Conservation (phyloP, 2,329 filamentous ascomycete genomes). For the Sporothrix brasiliensis region DNA sequence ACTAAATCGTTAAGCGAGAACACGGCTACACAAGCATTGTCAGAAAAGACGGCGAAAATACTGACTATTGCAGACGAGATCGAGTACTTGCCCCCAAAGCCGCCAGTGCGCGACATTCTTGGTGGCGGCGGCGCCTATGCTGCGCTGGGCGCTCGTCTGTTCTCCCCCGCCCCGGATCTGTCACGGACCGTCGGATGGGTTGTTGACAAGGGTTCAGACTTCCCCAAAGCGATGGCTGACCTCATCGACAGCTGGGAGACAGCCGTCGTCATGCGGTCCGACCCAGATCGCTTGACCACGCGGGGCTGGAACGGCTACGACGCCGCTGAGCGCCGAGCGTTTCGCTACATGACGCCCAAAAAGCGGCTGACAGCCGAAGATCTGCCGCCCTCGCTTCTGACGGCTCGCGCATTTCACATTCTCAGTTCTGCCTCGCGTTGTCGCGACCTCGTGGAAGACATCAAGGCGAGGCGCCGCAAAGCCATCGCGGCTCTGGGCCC, state of each 20-base stretch:
- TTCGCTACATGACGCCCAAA: constrained; percentile 88
- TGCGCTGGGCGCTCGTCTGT: constrained; percentile 83
- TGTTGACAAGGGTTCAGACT: constrained; percentile 86
- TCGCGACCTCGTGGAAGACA: constrained; percentile 72
- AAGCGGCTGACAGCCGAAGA: constrained; percentile 74
- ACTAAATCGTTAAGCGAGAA: background rate
- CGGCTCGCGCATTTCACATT: constrained; percentile 79
- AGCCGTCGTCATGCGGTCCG: constrained; percentile 67
- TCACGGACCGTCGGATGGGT: constrained; percentile 82
- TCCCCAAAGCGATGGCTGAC: constrained; percentile 66
- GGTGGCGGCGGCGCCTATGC: constrained; percentile 88
- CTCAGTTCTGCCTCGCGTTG: constrained; percentile 81
- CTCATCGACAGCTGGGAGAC: constrained; percentile 77
- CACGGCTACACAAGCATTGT: background rate
- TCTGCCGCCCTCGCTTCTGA: constrained; percentile 66
- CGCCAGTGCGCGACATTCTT: constrained; percentile 73
- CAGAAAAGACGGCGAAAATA: too few species aligned
- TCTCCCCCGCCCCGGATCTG: constrained; percentile 69
- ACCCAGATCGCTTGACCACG: constrained; percentile 73
- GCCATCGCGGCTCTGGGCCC: constrained; percentile 45
- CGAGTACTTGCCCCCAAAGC: constrained; percentile 72
- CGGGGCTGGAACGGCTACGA: constrained; percentile 91
- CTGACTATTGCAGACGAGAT: constrained; percentile 72
- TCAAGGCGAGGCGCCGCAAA: constrained; percentile 56
- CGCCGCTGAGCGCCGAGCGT: constrained; percentile 62